phyloP scores from a whole-genome alignment of 352 stramenopile genomes.

The Blastocystis hominis region DNA sequence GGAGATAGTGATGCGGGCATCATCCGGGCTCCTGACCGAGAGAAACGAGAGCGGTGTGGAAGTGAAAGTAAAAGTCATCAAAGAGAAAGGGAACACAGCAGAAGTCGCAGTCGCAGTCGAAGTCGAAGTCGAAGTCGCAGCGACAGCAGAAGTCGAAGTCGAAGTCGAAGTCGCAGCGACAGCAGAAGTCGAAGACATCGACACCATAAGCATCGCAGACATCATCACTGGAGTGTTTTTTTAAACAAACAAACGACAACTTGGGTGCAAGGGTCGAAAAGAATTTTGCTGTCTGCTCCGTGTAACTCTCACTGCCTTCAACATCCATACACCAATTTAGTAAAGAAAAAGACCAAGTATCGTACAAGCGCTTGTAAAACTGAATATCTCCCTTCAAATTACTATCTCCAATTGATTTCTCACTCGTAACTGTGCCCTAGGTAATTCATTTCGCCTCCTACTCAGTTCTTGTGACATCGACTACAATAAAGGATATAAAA shows the following conservation, averaged over 20 bases:
- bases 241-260: neutral
- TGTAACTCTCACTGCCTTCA: neutral
- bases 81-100: too few species aligned
- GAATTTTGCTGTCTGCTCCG: neutral
- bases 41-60: too few species aligned
- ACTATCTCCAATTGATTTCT: neutral
- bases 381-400: neutral
- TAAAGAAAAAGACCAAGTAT: conserved; percentile 4
- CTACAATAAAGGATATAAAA: neutral
- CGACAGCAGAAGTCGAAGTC: neutral
- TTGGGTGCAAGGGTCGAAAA: conserved; percentile 7
- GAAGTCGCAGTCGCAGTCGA: neutral
- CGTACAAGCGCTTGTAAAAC: conserved; percentile 5
- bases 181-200: too few species aligned
- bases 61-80: too few species aligned
- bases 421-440: neutral
- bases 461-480: neutral
- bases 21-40: neutral
- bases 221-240: neutral
- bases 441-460: neutral
- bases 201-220: neutral
- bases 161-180: too few species aligned
- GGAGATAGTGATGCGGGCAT: conserved; percentile 5
- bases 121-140: neutral
- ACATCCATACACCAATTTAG: neutral